These are phyloP conservation scores for Eimeria necatrix DNA, from an alignment of 169 alveolate species.

Conservation along the genomic window DNA sequence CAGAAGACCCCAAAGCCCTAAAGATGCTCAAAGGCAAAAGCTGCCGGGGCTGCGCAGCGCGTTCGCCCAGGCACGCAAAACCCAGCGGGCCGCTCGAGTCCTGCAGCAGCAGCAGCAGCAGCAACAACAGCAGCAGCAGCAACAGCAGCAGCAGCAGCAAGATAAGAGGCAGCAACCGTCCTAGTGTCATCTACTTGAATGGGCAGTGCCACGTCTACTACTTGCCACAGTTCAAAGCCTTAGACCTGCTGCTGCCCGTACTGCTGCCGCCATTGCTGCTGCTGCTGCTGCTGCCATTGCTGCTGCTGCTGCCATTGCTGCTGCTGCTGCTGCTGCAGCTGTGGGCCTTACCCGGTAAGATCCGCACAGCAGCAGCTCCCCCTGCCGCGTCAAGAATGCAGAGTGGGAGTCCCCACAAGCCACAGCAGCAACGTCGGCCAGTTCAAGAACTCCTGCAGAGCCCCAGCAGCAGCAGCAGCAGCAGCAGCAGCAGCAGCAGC, in stretches of 20 bases:
- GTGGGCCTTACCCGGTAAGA: constrained; percentile 56
- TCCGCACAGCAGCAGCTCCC: constrained; percentile 62
- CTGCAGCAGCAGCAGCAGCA: constrained; percentile 8
- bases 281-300: neutral
- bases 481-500: neutral
- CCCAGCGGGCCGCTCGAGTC: neutral
- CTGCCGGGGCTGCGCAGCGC: neutral
- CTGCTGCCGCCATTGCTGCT: neutral
- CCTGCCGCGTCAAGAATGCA: constrained; percentile 70
- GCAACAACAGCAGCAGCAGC: constrained; percentile 33
- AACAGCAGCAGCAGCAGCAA: constrained; percentile 21
- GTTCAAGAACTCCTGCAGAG: constrained; percentile 22
- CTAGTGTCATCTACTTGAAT: neutral
- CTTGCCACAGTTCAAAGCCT: too few species aligned
- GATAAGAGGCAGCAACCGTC: neutral
- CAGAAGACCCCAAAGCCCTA: neutral
- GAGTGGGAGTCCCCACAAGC: constrained; percentile 79
- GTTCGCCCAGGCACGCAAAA: constrained; percentile 4
- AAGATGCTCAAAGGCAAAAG: neutral
- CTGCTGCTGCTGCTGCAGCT: constrained; percentile 18
- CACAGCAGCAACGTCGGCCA: constrained; percentile 2
- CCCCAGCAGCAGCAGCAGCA: neutral
- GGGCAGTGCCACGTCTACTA: neutral
- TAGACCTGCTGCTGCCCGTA: too few species aligned
- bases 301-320: neutral